Evolutionary conservation across 176 grass and related monocot species (phyloP).

Genomic region (Eremochloa ophiuroides): DNA sequence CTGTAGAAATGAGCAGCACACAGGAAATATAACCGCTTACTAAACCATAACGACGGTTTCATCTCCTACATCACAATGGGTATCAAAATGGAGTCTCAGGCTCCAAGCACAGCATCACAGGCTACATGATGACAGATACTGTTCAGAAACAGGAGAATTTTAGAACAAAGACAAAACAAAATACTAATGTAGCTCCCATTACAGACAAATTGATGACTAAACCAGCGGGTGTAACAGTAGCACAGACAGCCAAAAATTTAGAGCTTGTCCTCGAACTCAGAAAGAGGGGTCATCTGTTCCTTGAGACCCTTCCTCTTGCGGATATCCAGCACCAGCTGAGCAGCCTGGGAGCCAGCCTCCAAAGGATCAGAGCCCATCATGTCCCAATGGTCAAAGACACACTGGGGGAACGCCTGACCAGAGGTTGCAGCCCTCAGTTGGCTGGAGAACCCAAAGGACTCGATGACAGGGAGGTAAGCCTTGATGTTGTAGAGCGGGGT

Average conservation of each 20-base stretch:
- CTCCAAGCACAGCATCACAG: background rate
- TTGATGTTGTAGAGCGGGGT: slow-evolving; percentile 81
- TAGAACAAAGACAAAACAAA: background rate
- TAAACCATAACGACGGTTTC: background rate
- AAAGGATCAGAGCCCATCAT: slow-evolving; percentile 63
- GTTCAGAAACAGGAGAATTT: background rate
- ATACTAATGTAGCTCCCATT: background rate
- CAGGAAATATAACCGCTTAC: too few relatives aligned
- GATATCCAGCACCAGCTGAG: slow-evolving; percentile 41
- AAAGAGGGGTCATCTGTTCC: slow-evolving; percentile 73
- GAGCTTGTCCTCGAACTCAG: slow-evolving; percentile 70
- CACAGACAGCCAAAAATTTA: slow-evolving; percentile 1
- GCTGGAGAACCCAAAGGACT: slow-evolving; percentile 44
- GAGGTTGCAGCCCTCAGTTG: slow-evolving; percentile 41
- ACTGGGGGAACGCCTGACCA: slow-evolving; percentile 41
- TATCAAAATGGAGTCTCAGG: background rate
- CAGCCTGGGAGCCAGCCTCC: slow-evolving; percentile 35
- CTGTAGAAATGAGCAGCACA: too few relatives aligned
- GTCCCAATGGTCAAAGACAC: slow-evolving; percentile 50
- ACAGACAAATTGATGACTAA: background rate
- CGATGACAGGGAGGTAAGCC: slow-evolving; percentile 48
- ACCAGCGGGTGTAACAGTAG: background rate
- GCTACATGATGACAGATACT: background rate
- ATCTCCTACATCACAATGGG: background rate
- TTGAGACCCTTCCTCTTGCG: slow-evolving; percentile 19